These are phyloP conservation scores for Coemansia javaensis DNA, from an alignment of 192 early-diverging fungal genomes.

Conservation along the genomic window DNA sequence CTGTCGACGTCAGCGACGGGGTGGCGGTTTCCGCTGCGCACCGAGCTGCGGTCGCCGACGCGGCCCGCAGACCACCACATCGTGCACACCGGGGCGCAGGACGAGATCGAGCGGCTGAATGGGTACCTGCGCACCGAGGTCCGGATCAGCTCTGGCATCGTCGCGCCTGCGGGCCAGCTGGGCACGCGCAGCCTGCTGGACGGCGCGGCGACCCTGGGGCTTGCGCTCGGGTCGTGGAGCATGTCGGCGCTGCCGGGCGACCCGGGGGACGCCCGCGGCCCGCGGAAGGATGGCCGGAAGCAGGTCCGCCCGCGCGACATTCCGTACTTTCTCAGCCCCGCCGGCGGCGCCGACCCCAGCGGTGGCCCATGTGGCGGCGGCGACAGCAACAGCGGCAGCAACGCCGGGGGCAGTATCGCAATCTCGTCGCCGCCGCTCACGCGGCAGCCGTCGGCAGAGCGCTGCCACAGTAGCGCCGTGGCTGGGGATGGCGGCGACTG, in stretches of 20 bases:
- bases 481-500: too few relatives aligned
- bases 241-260: too few relatives aligned
- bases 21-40: conserved; percentile 33
- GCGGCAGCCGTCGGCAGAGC: conserved; percentile 11
- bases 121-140: conserved; percentile 31
- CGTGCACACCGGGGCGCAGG: conserved; percentile 26
- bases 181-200: background rate
- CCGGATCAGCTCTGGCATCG: conserved; percentile 5
- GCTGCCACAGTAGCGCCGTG: background rate
- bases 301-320: too few relatives aligned
- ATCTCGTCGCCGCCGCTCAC: conserved; percentile 12
- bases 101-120: conserved; percentile 32
- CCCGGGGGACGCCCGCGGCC: too few relatives aligned
- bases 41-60: conserved; percentile 18
- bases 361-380: too few relatives aligned
- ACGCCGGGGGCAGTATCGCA: too few relatives aligned
- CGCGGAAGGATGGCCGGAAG: too few relatives aligned
- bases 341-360: too few relatives aligned
- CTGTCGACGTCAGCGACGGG: conserved; percentile 8
- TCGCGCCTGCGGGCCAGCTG: background rate
- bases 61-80: conserved; percentile 26
- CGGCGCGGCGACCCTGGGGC: background rate
- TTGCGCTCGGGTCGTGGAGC: too few relatives aligned
- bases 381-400: background rate
- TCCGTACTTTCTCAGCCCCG: too few relatives aligned